phyloP scores from a whole-genome alignment of 257 asterid genomes.

The Solanum lignicaule region DNA sequence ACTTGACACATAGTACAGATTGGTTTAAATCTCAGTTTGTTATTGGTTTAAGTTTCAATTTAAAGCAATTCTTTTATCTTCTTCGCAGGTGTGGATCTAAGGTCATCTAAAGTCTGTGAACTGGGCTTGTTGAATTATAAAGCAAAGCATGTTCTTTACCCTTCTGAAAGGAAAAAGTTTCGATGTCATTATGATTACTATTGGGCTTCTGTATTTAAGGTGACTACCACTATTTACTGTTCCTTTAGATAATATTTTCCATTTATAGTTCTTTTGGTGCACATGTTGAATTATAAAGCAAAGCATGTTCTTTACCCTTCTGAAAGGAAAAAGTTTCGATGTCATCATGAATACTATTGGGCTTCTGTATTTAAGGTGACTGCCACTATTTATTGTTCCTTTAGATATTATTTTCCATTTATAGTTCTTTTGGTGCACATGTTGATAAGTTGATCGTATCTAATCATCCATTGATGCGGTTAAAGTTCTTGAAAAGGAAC shows the following conservation, averaged over 20 bases:
- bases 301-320: conserved; percentile 73
- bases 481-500: not conserved
- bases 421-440: not conserved
- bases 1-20: not conserved
- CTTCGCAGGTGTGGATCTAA: conserved; percentile 81
- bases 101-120: conserved; percentile 95
- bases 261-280: not conserved
- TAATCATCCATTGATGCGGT: not conserved
- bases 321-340: conserved; percentile 70
- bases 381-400: conserved; percentile 1
- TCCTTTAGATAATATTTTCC: not conserved
- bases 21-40: not conserved
- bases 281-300: conserved; percentile 64
- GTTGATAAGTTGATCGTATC: not conserved
- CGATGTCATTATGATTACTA: conserved; percentile 94
- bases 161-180: conserved; percentile 59
- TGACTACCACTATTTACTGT: conserved; percentile 15
- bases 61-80: not conserved
- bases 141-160: conserved; percentile 82
- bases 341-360: conserved; percentile 95
- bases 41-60: not conserved
- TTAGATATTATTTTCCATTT: not conserved
- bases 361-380: conserved; percentile 92
- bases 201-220: conserved; percentile 98
- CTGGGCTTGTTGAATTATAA: conserved; percentile 75